Percentiles rank a stretch among this genome's conserved stretches.
Conservation (phyloP, 345 rosid species). For the Eucalyptus pumila region DNA sequence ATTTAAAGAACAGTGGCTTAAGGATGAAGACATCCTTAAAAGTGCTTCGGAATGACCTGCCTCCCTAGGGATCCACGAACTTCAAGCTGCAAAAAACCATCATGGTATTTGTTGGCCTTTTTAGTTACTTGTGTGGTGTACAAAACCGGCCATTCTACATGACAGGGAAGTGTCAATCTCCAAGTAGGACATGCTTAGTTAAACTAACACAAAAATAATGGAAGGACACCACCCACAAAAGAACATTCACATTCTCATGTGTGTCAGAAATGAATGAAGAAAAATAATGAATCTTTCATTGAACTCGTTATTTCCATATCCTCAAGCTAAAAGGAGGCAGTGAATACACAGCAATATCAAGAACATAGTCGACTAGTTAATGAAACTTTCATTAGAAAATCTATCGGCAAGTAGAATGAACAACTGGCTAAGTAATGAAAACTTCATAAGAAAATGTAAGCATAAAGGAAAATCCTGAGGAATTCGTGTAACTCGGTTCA, state of each 20-base stretch:
- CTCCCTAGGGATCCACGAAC: slow-evolving; percentile 11
- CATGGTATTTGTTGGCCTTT: slow-evolving; percentile 51
- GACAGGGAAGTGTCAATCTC: neutral
- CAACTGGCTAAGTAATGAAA: neutral
- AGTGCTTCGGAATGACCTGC: neutral
- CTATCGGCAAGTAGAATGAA: neutral
- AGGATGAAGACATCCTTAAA: neutral
- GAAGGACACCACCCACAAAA: too few species aligned
- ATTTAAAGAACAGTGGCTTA: neutral
- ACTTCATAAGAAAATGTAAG: neutral
- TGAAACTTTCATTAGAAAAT: neutral
- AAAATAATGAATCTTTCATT: too few species aligned
- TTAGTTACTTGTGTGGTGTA: slow-evolving; percentile 45
- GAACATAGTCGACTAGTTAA: neutral
- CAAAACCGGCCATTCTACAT: slow-evolving; percentile 40
- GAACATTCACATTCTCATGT: too few species aligned
- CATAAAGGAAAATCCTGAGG: neutral
- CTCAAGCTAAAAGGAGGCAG: too few species aligned
- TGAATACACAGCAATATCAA: neutral
- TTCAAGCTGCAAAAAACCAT: slow-evolving; percentile 25
- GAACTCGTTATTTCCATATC: too few species aligned
- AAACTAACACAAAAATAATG: too few species aligned
- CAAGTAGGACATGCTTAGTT: neutral
- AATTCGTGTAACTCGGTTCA: neutral
- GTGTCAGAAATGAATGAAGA: too few species aligned